A percentile compares a stretch with the other conserved stretches of the same genome.
Evolutionary conservation across 805 yeast genomes (phyloP).

Genomic region (Candida nanaspora): DNA sequence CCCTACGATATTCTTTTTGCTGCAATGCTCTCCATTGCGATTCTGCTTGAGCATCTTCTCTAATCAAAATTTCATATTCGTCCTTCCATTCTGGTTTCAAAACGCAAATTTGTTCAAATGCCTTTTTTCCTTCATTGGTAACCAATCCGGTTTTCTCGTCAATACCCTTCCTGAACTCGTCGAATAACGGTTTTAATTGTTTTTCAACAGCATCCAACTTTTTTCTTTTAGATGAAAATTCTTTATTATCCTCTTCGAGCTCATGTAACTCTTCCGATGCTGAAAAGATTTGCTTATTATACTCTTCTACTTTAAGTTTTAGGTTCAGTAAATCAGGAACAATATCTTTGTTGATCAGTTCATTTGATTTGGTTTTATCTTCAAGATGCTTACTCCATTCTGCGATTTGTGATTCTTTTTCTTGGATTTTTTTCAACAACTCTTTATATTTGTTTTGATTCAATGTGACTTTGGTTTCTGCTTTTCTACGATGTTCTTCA

Average conservation of each 20-base stretch:
- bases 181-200: constrained; percentile 17
- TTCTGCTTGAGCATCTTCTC: constrained; percentile 27
- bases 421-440: constrained; percentile 23
- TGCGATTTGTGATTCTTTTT: constrained; percentile 26
- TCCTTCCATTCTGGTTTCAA: constrained; percentile 25
- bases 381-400: constrained; percentile 26
- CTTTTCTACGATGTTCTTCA: constrained; percentile 32
- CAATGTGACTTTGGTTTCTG: constrained; percentile 27
- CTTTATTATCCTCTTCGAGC: constrained; percentile 26
- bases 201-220: constrained; percentile 17
- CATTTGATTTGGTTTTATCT: constrained; percentile 14
- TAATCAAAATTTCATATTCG: constrained; percentile 21
- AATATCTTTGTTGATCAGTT: constrained; percentile 8
- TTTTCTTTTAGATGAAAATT: constrained; percentile 19
- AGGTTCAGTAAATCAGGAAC: constrained; percentile 13
- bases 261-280: constrained; percentile 21
- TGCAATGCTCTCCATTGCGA: constrained; percentile 33
- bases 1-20: constrained; percentile 27
- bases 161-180: constrained; percentile 13
- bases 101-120: constrained; percentile 14
- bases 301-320: constrained; percentile 15
- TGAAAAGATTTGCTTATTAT: constrained; percentile 20
- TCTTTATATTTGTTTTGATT: constrained; percentile 23
- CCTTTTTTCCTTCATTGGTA: constrained; percentile 18
- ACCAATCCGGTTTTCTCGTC: constrained; percentile 23